phyloP scores from a whole-genome alignment of 2,329 filamentous ascomycete species.

The Simplicillium aogashimaense region DNA sequence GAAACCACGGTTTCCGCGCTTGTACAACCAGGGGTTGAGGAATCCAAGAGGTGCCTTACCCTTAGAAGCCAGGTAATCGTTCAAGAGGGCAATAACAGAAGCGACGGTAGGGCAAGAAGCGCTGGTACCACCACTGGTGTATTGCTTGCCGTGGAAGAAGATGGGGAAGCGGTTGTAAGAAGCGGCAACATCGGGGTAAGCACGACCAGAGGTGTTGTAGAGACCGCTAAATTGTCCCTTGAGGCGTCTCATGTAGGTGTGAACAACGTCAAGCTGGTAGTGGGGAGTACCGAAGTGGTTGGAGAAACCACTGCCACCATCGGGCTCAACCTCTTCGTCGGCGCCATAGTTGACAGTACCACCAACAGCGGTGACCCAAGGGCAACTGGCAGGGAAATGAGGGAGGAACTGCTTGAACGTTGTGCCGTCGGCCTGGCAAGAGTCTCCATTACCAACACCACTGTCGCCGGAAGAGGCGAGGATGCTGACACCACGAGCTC shows the following conservation, averaged over 20 bases:
- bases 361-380: not conserved
- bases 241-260: not conserved
- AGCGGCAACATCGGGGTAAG: not conserved
- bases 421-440: not conserved
- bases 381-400: not conserved
- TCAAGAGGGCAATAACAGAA: slow-evolving; percentile 29
- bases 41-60: slow-evolving; percentile 24
- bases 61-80: slow-evolving; percentile 26
- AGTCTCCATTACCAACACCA: not conserved
- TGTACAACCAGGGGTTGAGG: slow-evolving; percentile 12
- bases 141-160: not conserved
- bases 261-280: not conserved
- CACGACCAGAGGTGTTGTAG: not conserved
- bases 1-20: slow-evolving; percentile 8
- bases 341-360: not conserved
- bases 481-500: not conserved
- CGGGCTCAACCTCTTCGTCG: not conserved
- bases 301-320: not conserved
- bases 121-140: slow-evolving; percentile 10
- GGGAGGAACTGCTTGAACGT: not conserved
- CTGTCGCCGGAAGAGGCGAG: not conserved
- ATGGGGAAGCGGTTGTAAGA: not conserved
- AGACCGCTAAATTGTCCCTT: not conserved
- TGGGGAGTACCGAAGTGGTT: not conserved
- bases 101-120: slow-evolving; percentile 30